Base-by-base conservation (phyloP, 257 asterid species). In the Solanum okadae region DNA sequence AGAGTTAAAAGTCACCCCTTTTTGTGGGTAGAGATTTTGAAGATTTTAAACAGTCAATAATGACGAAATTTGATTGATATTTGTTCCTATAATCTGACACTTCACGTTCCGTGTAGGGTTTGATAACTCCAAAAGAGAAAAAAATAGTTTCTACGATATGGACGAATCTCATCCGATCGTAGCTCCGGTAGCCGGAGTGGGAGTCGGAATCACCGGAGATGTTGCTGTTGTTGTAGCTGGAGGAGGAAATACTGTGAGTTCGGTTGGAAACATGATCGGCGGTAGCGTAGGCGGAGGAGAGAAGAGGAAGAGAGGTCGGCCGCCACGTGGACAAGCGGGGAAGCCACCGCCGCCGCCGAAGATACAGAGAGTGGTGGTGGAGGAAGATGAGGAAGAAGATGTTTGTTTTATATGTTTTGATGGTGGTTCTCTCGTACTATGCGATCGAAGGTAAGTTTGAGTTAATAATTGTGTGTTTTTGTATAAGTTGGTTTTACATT, bases 371-470 rank as follows among this genome's bases (percentile, higher is more conserved):
- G 86, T 38, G 5, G 35, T 46, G 31, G 84, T 29, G 59, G 88
- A 70, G 22, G 94, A 90, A 79, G 93, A 93, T n/a, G 97, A 94
- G 90, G 98, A 94, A 79, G 99, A 96, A 70, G 99, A 97, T 83
- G 99, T 96, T 35, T 97, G 99, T 92, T 97, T 97, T 86, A 96
- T 97, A 40, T 97, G 99, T 94, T 97, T 96, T 22, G 99, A 97
- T 88, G 99, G 98, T 10, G 99, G 99, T 63, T 92, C 96, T 12
- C 93, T 97, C 20, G 98, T 97, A 20, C 94, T 97, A 61, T 97
- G 99, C 87, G 99, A 97, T 93, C 96, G 98, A 90, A 96, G 92
- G 99, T 96, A 91, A 94, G 98, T 92, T 67, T 70, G 77, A 70
- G 77, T 70, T 73, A 25, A 65, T 34, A 31, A 31, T 15, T 16